Conservation (phyloP, 1,284 basidiomycete genomes). For the Ustilago shanxiensis region DNA sequence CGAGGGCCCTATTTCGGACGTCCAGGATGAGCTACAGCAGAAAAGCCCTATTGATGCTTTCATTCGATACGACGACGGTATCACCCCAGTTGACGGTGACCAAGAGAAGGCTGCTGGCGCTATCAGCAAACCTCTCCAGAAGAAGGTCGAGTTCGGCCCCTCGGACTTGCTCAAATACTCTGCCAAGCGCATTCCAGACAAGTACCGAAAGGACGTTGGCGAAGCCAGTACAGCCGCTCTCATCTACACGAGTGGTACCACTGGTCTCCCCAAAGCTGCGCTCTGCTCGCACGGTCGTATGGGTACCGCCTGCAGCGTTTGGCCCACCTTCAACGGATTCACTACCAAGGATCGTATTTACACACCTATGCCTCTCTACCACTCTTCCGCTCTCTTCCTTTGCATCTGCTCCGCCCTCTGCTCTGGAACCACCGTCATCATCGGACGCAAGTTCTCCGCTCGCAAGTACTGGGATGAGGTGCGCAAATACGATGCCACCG, state of each 20-base stretch:
- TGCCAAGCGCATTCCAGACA: constrained; percentile 45
- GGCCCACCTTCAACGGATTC: constrained; percentile 59
- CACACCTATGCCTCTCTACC: constrained; percentile 70
- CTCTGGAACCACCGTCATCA: constrained; percentile 67
- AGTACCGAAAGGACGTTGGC: constrained; percentile 48
- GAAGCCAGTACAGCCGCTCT: constrained; percentile 53
- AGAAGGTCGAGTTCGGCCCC: constrained; percentile 51
- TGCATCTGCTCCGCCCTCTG: constrained; percentile 65
- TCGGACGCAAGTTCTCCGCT: constrained; percentile 70
- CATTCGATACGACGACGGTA: constrained; percentile 64
- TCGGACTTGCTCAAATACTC: constrained; percentile 48
- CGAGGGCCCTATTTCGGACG: constrained; percentile 51
- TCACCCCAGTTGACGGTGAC: constrained; percentile 49
- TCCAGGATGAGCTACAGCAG: constrained; percentile 48
- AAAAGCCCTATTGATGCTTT: constrained; percentile 45
- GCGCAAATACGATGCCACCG: constrained; percentile 65
- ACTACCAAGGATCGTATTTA: constrained; percentile 65
- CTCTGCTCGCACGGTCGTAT: constrained; percentile 69
- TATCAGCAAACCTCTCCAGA: constrained; percentile 34
- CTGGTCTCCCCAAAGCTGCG: constrained; percentile 70
- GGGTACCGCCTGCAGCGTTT: constrained; percentile 58
- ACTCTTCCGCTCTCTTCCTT: constrained; percentile 66
- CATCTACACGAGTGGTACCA: constrained; percentile 66
- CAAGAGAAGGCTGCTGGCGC: constrained; percentile 40
- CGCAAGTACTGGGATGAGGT: constrained; percentile 69